Evolutionary conservation across 1,284 basidiomycete genomes (phyloP), one percentile per base, ranked within the genome.

Genomic region (Pascua sp.): DNA sequence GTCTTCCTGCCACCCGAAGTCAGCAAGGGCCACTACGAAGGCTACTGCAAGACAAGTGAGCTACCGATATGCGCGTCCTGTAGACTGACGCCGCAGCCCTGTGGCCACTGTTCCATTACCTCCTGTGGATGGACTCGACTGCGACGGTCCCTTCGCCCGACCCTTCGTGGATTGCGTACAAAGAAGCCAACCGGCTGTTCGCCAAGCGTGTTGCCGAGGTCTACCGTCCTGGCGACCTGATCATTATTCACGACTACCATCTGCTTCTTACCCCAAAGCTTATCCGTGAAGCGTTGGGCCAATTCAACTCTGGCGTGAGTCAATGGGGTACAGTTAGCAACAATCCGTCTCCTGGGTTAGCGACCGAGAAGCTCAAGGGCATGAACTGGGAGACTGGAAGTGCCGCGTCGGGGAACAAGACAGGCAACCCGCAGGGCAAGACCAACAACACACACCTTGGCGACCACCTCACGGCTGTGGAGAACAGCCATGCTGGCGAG

Each of bases 51-150:
- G 77, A 87, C 89, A 67, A 96, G 89, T 92, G 70, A 79, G 85
- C 24, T 83, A 11, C 11, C 15, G 2, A 17, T 62, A 10, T 16
- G 7, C 24, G n/a, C 9, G 5, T 24, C 13, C 11, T 5, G 17
- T n/a, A 4, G 1, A 49, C 56, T 61, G 47, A 62, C 52, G 8
- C 18, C 47, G 15, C 67, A 91, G 90, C 88, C 41, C 85, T 99
- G 51, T 99, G 95, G 95, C 96, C 95, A 0, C 81, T 98, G 36
- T 96, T 98, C 84, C 96, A 98, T 80, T 98, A 98, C 75, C 84
- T 98, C 57, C 86, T 97, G 55, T 97, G 93, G 93, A 91, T 96
- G 76, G 94, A 96, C 72, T 91, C 80, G 42, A 79, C 78, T 44
- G 73, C 76, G 60, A 71, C 79, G 48, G 70, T 81, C 56, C 75